Conservation (phyloP, 108 stramenopile species). For the Schizochytrium sp. region DNA sequence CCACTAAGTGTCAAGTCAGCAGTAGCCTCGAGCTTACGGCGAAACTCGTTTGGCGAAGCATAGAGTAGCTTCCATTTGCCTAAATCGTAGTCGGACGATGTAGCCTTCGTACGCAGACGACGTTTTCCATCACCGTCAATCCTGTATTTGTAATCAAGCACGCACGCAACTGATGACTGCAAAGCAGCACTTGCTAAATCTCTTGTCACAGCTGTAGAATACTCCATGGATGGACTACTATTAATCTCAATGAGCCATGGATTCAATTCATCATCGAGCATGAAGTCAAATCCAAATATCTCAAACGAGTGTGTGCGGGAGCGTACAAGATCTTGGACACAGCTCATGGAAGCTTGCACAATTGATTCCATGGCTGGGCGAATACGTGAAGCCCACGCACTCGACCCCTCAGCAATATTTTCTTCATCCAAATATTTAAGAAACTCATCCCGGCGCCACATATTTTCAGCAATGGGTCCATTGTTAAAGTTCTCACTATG, state of each 20-base stretch:
- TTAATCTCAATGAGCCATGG: constrained; percentile 82
- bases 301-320: constrained; percentile 79
- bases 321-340: constrained; percentile 71
- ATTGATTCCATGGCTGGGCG: constrained; percentile 72
- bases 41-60: constrained; percentile 54
- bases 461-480: constrained; percentile 72
- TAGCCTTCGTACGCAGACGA: background rate
- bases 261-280: constrained; percentile 73
- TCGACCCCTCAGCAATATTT: background rate
- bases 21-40: constrained; percentile 40
- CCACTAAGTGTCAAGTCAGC: constrained; percentile 6
- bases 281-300: constrained; percentile 80
- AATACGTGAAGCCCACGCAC: constrained; percentile 62
- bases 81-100: constrained; percentile 4
- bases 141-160: constrained; percentile 24
- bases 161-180: background rate
- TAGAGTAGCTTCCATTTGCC: constrained; percentile 29
- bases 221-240: constrained; percentile 79
- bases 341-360: constrained; percentile 61
- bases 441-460: constrained; percentile 74
- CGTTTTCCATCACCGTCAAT: background rate
- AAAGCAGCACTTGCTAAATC: constrained; percentile 63
- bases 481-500: constrained; percentile 67
- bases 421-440: constrained; percentile 62
- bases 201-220: constrained; percentile 76